Percentiles rank a stretch among this genome's conserved stretches.
Conservation (phyloP, 2,329 filamentous ascomycete genomes). For the Epicoccum nigrum region DNA sequence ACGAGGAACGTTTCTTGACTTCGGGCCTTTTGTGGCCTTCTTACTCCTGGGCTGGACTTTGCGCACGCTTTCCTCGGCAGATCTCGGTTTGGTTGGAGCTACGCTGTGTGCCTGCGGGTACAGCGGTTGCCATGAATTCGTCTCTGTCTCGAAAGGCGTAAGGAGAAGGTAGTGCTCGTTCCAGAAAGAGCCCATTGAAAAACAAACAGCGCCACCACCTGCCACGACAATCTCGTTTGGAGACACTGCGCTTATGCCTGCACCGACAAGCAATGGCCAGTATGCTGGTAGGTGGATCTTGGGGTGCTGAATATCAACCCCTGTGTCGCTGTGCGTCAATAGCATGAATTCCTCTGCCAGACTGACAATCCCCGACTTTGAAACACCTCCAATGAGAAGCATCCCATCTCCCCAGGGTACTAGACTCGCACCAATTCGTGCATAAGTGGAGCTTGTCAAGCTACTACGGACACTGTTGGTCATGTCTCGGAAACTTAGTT, state of each 20-base stretch:
- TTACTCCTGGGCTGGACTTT: conserved; percentile 23
- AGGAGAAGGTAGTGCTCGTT: conserved; percentile 54
- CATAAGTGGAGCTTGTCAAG: conserved; percentile 36
- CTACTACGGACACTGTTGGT: conserved; percentile 31
- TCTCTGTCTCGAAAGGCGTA: conserved; percentile 17
- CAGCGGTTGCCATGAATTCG: conserved; percentile 25
- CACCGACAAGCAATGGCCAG: conserved; percentile 74
- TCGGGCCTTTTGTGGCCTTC: conserved; percentile 14
- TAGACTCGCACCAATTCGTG: conserved; percentile 60
- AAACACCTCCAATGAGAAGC: conserved; percentile 61
- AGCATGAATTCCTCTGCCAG: conserved; percentile 37
- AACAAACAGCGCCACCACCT: conserved; percentile 86
- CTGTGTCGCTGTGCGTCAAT: conserved; percentile 27
- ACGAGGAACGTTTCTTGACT: conserved; percentile 55
- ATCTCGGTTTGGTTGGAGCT: conserved; percentile 17
- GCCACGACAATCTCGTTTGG: conserved; percentile 64
- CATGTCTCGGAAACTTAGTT: conserved; percentile 37
- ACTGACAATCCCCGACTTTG: conserved; percentile 34
- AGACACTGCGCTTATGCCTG: conserved; percentile 59
- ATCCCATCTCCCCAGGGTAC: conserved; percentile 54
- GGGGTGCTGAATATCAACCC: conserved; percentile 28
- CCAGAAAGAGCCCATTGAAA: conserved; percentile 89
- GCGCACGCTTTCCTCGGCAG: background rate
- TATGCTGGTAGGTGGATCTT: conserved; percentile 40
- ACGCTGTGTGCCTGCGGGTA: conserved; percentile 18